Conservation (phyloP, 208 protist genomes). For the Trypanosoma melophagium region DNA sequence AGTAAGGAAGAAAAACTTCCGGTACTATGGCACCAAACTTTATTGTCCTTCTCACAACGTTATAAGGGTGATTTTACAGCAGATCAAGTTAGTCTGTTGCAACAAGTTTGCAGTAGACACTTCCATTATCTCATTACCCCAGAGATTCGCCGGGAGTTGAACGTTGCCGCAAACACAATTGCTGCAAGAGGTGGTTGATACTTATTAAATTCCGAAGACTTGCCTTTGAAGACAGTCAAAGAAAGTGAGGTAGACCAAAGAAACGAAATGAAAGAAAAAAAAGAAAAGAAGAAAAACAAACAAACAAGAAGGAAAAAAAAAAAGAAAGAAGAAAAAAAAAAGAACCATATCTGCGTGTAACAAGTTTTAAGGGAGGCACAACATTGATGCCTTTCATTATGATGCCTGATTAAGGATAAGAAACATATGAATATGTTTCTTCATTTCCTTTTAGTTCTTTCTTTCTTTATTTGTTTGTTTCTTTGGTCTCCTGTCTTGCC, state of each 20-base stretch:
- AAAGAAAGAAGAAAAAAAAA: constrained; percentile 13
- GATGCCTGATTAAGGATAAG: too few relatives aligned
- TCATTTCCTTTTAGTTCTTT: too few relatives aligned
- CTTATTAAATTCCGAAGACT: too few relatives aligned
- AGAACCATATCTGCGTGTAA: not conserved
- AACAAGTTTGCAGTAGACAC: constrained; percentile 73
- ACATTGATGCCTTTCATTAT: too few relatives aligned
- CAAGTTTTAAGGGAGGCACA: too few relatives aligned
- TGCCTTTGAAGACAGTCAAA: too few relatives aligned
- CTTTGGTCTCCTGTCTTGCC: too few relatives aligned
- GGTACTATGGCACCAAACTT: constrained; percentile 96
- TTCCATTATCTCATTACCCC: constrained; percentile 91
- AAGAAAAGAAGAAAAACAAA: constrained; percentile 3
- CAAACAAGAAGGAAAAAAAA: constrained; percentile 25
- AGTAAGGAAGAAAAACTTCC: constrained; percentile 85
- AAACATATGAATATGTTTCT: too few relatives aligned
- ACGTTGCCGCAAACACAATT: constrained; percentile 39
- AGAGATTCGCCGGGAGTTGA: constrained; percentile 81
- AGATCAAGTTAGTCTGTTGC: constrained; percentile 71
- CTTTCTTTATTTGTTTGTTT: too few relatives aligned
- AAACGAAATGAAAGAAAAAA: not conserved
- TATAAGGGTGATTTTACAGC: constrained; percentile 86
- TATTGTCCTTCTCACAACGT: constrained; percentile 93
- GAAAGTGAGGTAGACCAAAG: not conserved
- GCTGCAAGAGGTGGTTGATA: not conserved